A percentile compares a stretch with the other conserved stretches of the same genome.
Conservation (phyloP, 805 yeast genomes). For the Starmera dryadoides region DNA sequence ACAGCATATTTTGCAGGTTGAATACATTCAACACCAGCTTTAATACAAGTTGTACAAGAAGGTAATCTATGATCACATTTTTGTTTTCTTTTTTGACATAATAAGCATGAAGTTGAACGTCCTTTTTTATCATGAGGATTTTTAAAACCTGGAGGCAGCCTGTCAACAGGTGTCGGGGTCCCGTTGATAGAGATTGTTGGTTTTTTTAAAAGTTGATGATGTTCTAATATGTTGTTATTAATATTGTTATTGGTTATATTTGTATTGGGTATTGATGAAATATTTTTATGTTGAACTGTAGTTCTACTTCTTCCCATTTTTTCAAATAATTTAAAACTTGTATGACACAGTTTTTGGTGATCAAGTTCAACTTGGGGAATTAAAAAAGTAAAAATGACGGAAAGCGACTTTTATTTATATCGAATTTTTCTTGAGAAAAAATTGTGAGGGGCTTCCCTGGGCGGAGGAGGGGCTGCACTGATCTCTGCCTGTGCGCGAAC, state of each 20-base stretch:
- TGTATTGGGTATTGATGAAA: too few relatives aligned
- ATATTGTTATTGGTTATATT: too few relatives aligned
- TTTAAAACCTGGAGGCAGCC: slow-evolving; percentile 1
- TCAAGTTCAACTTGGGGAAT: too few relatives aligned
- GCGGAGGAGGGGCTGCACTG: background rate
- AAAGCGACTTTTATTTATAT: too few relatives aligned
- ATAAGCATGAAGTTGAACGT: slow-evolving; percentile 47
- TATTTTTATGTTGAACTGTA: too few relatives aligned
- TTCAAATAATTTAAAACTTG: too few relatives aligned
- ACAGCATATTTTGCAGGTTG: slow-evolving; percentile 55
- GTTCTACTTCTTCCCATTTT: too few relatives aligned
- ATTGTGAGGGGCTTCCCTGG: background rate
- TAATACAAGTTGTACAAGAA: slow-evolving; percentile 57
- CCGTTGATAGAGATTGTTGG: background rate
- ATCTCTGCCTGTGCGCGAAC: background rate
- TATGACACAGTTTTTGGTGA: too few relatives aligned
- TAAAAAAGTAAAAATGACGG: too few relatives aligned
- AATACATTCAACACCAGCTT: slow-evolving; percentile 53
- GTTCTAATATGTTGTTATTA: too few relatives aligned
- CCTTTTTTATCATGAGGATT: slow-evolving; percentile 37
- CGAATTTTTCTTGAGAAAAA: too few relatives aligned
- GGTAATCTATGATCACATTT: slow-evolving; percentile 63
- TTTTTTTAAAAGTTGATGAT: background rate
- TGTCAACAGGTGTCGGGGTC: background rate
- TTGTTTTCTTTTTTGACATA: slow-evolving; percentile 53